Percentiles rank a stretch among this genome's conserved stretches.
These are phyloP conservation scores for Gillenia trifoliata DNA, from an alignment of 306 rosid species.

Conservation along the genomic window DNA sequence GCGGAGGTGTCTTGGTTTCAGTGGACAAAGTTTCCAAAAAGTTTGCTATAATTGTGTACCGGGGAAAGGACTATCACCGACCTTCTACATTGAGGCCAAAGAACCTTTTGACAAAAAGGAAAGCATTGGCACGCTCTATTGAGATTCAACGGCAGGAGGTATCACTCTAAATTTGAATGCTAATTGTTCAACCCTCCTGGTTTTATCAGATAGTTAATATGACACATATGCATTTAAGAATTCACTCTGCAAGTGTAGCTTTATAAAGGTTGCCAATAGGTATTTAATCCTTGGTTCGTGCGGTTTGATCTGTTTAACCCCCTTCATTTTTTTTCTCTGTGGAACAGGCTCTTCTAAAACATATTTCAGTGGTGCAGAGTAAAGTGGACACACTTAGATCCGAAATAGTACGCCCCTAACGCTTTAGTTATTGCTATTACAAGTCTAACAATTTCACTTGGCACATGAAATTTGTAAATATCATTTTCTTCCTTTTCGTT, in stretches of 20 bases:
- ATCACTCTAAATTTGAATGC: constrained; percentile 15
- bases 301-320: neutral
- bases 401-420: constrained; percentile 58
- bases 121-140: constrained; percentile 90
- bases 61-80: constrained; percentile 79
- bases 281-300: neutral
- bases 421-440: constrained; percentile 8
- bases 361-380: constrained; percentile 57
- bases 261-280: neutral
- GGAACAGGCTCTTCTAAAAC: constrained; percentile 69
- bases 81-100: constrained; percentile 84
- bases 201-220: constrained; percentile 2
- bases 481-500: neutral
- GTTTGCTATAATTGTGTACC: constrained; percentile 67
- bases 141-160: constrained; percentile 97
- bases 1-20: constrained; percentile 89
- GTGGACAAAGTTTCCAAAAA: constrained; percentile 86
- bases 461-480: neutral
- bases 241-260: neutral
- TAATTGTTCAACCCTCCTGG: neutral
- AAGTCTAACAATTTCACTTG: constrained; percentile 8
- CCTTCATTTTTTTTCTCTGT: constrained; percentile 10
- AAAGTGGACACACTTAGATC: constrained; percentile 58
- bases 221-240: neutral
- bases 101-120: constrained; percentile 96